Evolutionary conservation across 1,284 basidiomycete species (phyloP), one percentile per base, ranked within the genome.

Genomic region (Rhodotorula sp.): DNA sequence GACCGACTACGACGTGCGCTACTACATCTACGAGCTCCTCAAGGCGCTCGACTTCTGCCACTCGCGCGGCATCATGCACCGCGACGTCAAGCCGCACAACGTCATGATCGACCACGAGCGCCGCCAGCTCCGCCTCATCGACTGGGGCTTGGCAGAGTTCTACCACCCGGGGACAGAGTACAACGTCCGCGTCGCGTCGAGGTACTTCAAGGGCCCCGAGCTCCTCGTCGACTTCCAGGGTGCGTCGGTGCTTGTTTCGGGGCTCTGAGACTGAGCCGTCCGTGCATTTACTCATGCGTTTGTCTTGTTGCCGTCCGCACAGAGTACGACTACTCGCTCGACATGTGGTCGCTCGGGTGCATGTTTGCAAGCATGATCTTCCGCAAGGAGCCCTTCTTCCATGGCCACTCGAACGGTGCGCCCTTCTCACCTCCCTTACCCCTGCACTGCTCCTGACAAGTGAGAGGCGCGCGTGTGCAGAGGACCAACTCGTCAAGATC

Each of bases 291-390:
- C 4, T 19, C n/a, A n/a, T 5, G 34, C 34, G 34, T 34, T 2
- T 16, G 23, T 54, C 14, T 25, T 44, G 10, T 17, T 3, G 1
- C 27, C 42, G 4, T 16, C 2, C 16, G 4, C 42, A 7, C 61
- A 71, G 73, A 77, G 60, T 79, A 79, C 71, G 80, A 80, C 64
- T 80, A 80, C 64, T 81, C 80, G 61, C 78, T 84, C 57, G 96
- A 99, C 82, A 94, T 99, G 93, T 99, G 96, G 96, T 95, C 92
- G 83, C 89, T 93, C 79, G 96, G 96, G 19, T 98, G 96, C 83
- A 98, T 97, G 95, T 97, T 97, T 82, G 93, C 93, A 25, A 93
- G 91, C 34, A 97, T 98, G 93, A 99, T 99, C 81, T 99, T 99
- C 88, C 89, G 96, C 77, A 98, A 98, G 83, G 96, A 99, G 80